Evolutionary conservation across 1,284 basidiomycete genomes (phyloP), one percentile per base, ranked within the genome.

Genomic region (Ganoderma sp.): DNA sequence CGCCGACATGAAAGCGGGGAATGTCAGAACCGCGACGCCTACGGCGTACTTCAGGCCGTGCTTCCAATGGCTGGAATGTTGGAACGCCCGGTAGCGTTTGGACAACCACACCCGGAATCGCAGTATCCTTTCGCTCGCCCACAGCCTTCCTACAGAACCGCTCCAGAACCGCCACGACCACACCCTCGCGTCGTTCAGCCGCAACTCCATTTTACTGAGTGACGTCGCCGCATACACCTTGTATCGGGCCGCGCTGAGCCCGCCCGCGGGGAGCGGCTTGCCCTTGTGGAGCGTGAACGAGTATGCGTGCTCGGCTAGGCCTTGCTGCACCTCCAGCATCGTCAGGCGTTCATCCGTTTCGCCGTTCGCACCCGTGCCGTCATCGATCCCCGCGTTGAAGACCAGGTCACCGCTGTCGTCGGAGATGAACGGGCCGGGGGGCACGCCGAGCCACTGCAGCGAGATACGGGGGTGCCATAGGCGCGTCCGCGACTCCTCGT

Each of bases 11-110:
- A 85, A 87, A 7, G 82, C 84, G 6, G 84, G 83, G 48, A 84
- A 77, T 39, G 80, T 80, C 42, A 86, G 67, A 28, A 84, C 67
- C 8, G 81, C 79, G 15, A 86, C 82, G 4, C 85, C 84, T 3
- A 79, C 74, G 3, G 84, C 82, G 71, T 84, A 85, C 72, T 86
- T 86, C 37, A 82, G 65, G 2, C 84, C 84, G 74, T 86, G 84
- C 48, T 78, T 76, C 45, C 85, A 68, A 73, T 85, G 83, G 34
- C 78, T 78, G 5, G 85, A 85, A 68, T 83, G 81, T 67, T 79
- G 71, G 10, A 81, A 61, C 6, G 77, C 66, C 42, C 79, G 75
- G 28, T 81, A 59, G 39, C 75, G 52, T 60, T 74, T 74, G 28
- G 84, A 82, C n/a, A 84, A 62, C 54, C 72, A 62, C 42, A 86